Conservation (phyloP, 306 rosid species). For the Arachis stenosperma region DNA sequence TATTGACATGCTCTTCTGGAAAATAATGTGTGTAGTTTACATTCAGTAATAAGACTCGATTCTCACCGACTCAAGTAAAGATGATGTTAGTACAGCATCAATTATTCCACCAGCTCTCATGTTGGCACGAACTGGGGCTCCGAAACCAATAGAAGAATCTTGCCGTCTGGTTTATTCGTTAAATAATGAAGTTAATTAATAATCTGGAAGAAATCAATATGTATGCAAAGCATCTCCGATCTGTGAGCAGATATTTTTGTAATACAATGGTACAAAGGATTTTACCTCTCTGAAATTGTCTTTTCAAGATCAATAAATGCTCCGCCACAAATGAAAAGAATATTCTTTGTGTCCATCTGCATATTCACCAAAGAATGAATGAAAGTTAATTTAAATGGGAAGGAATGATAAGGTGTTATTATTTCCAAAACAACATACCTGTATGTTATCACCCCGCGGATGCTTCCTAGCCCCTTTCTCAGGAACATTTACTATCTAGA, state of each 20-base stretch:
- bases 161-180: conserved; percentile 74
- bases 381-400: conserved; percentile 23
- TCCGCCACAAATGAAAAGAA: conserved; percentile 97
- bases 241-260: conserved; percentile 9
- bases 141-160: conserved; percentile 96
- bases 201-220: conserved; percentile 13
- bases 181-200: conserved; percentile 10
- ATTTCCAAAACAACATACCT: conserved; percentile 57
- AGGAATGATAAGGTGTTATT: conserved; percentile 16
- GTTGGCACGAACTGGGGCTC: conserved; percentile 95
- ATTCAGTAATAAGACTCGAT: conserved; percentile 30
- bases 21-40: neutral
- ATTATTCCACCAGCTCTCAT: conserved; percentile 77
- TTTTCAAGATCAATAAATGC: conserved; percentile 95
- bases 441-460: conserved; percentile 95
- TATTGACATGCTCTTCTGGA: neutral
- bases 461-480: conserved; percentile 97
- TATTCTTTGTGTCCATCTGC: conserved; percentile 94
- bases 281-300: conserved; percentile 96
- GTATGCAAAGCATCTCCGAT: neutral
- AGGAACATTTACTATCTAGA: conserved; percentile 97
- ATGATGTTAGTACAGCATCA: conserved; percentile 72
- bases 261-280: conserved; percentile 21
- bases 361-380: conserved; percentile 35
- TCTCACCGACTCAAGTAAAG: conserved; percentile 86